Percentiles rank a stretch among this genome's conserved stretches.
Conservation (phyloP, 2,329 filamentous ascomycete genomes). For the Ilyonectria sp. region DNA sequence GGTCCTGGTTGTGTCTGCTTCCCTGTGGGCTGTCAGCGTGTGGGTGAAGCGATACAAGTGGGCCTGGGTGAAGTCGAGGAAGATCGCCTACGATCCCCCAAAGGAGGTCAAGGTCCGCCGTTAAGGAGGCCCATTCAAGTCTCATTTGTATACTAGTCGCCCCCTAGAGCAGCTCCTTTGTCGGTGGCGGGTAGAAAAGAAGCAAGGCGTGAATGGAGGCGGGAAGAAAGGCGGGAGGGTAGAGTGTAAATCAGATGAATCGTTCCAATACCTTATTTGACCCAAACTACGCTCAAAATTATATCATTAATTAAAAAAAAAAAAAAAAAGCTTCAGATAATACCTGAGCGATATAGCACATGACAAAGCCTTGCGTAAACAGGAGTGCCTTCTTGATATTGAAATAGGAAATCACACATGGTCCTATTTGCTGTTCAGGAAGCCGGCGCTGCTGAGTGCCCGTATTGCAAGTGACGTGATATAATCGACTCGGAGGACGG, state of each 20-base stretch:
- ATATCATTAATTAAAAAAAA: neutral
- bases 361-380: neutral
- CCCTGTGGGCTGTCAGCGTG: constrained; percentile 88
- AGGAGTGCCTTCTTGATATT: neutral
- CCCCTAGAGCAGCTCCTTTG: constrained; percentile 60
- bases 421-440: neutral
- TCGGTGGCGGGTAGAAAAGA: constrained; percentile 59
- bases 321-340: neutral
- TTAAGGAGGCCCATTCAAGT: constrained; percentile 55
- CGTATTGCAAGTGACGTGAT: neutral
- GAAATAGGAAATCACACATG: neutral
- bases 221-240: constrained; percentile 52
- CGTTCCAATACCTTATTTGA: constrained; percentile 57
- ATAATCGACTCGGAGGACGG: neutral
- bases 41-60: constrained; percentile 99
- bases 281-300: constrained; percentile 30
- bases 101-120: constrained; percentile 66
- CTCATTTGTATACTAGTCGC: constrained; percentile 61
- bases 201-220: constrained; percentile 49
- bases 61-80: constrained; percentile 94
- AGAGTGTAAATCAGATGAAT: constrained; percentile 68
- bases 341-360: neutral
- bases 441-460: neutral
- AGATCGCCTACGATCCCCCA: constrained; percentile 90
- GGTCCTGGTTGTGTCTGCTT: constrained; percentile 84